Conservation (phyloP, 2,329 filamentous ascomycete species). For the Fusarium sp. region DNA sequence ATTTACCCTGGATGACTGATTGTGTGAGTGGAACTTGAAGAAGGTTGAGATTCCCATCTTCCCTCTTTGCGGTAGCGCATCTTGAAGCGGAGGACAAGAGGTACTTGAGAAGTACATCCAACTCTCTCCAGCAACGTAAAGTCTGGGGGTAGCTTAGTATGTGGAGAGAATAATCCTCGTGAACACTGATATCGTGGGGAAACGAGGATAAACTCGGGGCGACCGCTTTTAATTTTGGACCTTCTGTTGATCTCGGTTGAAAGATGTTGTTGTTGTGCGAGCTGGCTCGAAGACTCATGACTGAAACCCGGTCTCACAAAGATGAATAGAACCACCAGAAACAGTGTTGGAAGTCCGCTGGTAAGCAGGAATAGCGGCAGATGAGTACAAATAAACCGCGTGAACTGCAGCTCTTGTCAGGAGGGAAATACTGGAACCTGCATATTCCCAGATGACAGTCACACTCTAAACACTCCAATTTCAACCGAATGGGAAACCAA, state of each 20-base stretch:
- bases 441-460: slow-evolving; percentile 28
- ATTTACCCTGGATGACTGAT: slow-evolving; percentile 6
- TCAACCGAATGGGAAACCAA: slow-evolving; percentile 26
- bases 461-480: slow-evolving; percentile 1
- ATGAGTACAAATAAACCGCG: slow-evolving; percentile 2
- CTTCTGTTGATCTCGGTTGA: slow-evolving; percentile 2
- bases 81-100: slow-evolving; percentile 19
- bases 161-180: slow-evolving; percentile 25
- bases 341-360: background rate
- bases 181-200: slow-evolving; percentile 25
- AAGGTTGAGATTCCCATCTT: slow-evolving; percentile 24
- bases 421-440: slow-evolving; percentile 19
- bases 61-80: slow-evolving; percentile 23
- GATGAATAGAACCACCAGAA: background rate
- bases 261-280: background rate
- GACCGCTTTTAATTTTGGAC: slow-evolving; percentile 21
- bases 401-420: slow-evolving; percentile 18
- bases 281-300: background rate
- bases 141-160: slow-evolving; percentile 19
- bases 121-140: too few species aligned
- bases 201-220: slow-evolving; percentile 5
- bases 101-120: slow-evolving; percentile 32
- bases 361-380: background rate
- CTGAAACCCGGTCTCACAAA: background rate
- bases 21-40: slow-evolving; percentile 35